Evolutionary conservation across 345 rosid species (phyloP).

Genomic region (Eutrema heterophyllum): DNA sequence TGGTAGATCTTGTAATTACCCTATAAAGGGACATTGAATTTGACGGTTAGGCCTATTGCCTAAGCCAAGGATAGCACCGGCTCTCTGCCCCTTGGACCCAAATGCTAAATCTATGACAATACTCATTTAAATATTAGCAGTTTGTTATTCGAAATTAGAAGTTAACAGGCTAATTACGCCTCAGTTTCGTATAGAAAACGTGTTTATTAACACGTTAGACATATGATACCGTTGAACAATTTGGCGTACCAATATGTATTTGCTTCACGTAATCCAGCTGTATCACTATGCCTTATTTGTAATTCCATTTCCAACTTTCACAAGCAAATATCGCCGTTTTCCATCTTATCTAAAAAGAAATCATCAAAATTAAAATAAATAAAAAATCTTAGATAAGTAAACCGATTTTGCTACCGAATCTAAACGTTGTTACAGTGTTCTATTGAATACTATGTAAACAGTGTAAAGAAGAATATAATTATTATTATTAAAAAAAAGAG

Average conservation of each 20-base stretch:
- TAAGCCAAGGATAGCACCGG: not conserved
- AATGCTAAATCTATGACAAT: not conserved
- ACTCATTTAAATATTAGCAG: not conserved
- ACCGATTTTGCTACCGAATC: not conserved
- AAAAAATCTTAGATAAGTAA: not conserved
- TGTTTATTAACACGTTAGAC: constrained; percentile 20
- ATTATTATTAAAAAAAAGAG: too few relatives aligned
- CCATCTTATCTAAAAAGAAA: constrained; percentile 9
- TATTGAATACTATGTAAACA: not conserved
- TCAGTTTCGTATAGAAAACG: constrained; percentile 17
- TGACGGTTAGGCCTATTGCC: not conserved
- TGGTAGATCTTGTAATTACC: too few relatives aligned
- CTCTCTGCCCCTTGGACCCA: not conserved
- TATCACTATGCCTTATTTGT: not conserved
- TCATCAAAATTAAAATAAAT: not conserved
- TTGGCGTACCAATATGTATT: constrained; percentile 20
- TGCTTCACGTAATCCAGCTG: constrained; percentile 30
- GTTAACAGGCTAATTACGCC: constrained; percentile 3
- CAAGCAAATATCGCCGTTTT: constrained; percentile 18
- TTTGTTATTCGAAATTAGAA: constrained; percentile 1
- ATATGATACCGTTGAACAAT: constrained; percentile 12
- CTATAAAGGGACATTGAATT: too few relatives aligned
- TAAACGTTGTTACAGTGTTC: not conserved
- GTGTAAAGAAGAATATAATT: not conserved
- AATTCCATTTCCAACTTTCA: constrained; percentile 6